These are phyloP conservation scores for Ceratobasidium sp. DNA, from an alignment of 1,284 basidiomycete species.

Conservation along the genomic window DNA sequence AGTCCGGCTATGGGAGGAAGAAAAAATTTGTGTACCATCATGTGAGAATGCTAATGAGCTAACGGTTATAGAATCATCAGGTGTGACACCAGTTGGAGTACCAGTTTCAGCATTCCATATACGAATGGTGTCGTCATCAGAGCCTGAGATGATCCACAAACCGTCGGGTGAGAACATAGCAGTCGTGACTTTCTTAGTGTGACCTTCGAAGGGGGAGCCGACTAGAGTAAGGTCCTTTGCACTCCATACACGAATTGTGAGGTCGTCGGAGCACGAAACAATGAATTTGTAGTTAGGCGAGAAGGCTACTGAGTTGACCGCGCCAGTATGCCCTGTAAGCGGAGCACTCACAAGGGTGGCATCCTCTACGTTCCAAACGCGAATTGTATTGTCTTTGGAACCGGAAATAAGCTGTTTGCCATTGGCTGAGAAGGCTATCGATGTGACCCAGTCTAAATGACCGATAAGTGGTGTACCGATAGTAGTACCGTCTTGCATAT, in stretches of 20 bases:
- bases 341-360: background rate
- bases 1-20: background rate
- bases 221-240: background rate
- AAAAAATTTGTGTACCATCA: too few relatives aligned
- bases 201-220: background rate
- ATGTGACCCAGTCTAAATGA: background rate
- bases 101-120: background rate
- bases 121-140: too few relatives aligned
- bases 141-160: background rate
- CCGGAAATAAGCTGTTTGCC: background rate
- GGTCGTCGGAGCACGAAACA: background rate
- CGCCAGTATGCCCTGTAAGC: background rate
- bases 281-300: background rate
- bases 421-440: background rate
- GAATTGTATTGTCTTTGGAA: background rate
- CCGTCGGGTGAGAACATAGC: background rate
- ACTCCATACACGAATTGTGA: background rate
- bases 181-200: background rate
- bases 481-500: background rate
- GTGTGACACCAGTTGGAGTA: background rate
- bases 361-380: background rate
- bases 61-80: background rate
- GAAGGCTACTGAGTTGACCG: background rate
- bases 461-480: background rate
- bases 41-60: background rate